Base-by-base conservation (phyloP, 306 rosid genomes). In the Notholithocarpus densiflorus region DNA sequence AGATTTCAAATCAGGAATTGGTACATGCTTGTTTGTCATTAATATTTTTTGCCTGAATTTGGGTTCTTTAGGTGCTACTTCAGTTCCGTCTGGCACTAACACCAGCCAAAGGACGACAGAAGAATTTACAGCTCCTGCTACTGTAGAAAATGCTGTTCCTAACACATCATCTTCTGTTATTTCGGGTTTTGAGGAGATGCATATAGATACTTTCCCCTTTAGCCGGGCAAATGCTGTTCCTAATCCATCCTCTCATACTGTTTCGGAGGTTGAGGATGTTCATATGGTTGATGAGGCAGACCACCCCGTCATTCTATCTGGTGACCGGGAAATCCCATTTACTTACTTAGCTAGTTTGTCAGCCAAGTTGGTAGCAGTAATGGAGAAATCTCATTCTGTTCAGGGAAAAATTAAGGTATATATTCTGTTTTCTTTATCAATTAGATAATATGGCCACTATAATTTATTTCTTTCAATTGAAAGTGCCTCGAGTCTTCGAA, bases 281-380 rank as follows among this genome's bases (percentile, higher is more conserved):
- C 54, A 53, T 54, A 78, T 81, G 87, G 84, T 76, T 76, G 88
- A 87, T 73, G 88, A 82, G 77, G 43, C 71, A 66, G 84, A 81
- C 34, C 86, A 75, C 80, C 90, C 91, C 3, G 68, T 82, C 60
- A 72, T 89, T 71, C 81, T 80, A 37, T 79, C 89, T 56, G 87
- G 86, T 77, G 89, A 85, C 55, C 86, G 21, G 64, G 97, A 90
- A 77, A 66, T 77, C 81, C 98, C 98, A 77, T 95, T 90, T 78
- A 90, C 92, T 29, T 95, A 95, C 87, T 72, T 95, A 61, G 88
- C 92, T 82, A 89, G 90, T 92, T 87, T 95, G 90, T 95, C 92
- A 15, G 87, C 92, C 84, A 95, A 90, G 89, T 90, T 89, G 94
- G 85, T 80, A 54, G 75, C 92, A 45, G 82, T 80, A 81, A 90